A percentile compares a stretch with the other conserved stretches of the same genome.
Conservation (phyloP, 495 filamentous ascomycete genomes). For the Aspergillus mulundensis region DNA sequence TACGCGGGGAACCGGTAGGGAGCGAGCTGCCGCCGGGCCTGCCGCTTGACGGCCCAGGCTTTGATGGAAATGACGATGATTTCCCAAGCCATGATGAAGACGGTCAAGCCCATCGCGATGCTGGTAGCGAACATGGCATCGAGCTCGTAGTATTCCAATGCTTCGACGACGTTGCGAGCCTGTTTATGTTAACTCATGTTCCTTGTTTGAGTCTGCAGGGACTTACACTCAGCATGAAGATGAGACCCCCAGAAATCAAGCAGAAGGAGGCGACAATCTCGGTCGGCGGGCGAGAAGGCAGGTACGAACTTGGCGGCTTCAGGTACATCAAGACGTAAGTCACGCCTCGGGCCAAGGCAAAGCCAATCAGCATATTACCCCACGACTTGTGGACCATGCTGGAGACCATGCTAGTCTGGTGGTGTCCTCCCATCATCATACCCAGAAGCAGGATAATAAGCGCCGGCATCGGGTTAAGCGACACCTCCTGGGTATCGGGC, state of each 20-base stretch:
- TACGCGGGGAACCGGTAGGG: constrained; percentile 24
- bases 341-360: constrained; percentile 68
- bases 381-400: constrained; percentile 94
- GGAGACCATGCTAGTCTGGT: constrained; percentile 77
- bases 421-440: constrained; percentile 92
- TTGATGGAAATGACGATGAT: constrained; percentile 78
- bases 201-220: neutral
- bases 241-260: constrained; percentile 76
- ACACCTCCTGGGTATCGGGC: constrained; percentile 66
- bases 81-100: constrained; percentile 82
- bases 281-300: constrained; percentile 86
- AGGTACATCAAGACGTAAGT: constrained; percentile 81
- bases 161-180: constrained; percentile 67
- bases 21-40: constrained; percentile 35
- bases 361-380: constrained; percentile 82
- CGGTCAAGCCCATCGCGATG: constrained; percentile 77
- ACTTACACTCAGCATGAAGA: constrained; percentile 91
- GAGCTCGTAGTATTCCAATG: constrained; percentile 69
- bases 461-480: constrained; percentile 86
- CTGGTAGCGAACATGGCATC: constrained; percentile 94
- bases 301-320: constrained; percentile 74
- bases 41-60: constrained; percentile 74
- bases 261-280: constrained; percentile 86
- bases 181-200: constrained; percentile 19
- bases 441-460: constrained; percentile 82